Base-by-base conservation (phyloP, 495 filamentous ascomycete species). In the Aspergillus incahuasiensis region DNA sequence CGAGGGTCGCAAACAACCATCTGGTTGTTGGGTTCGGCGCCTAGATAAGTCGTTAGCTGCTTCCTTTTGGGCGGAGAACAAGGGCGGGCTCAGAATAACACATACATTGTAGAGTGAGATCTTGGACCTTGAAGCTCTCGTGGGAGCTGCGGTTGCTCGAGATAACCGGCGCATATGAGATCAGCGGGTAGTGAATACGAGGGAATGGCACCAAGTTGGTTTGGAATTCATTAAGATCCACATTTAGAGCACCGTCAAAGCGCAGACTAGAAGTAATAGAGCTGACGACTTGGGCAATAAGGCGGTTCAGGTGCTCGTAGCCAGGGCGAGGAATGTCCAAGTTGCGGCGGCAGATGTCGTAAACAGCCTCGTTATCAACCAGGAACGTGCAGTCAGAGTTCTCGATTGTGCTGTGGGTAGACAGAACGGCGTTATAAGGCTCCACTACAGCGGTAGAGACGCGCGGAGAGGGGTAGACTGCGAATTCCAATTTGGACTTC, bases 401-500 rank as follows among this genome's bases (percentile, higher is more conserved):
- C 76, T 95, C 90, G 63, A 95, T 91, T 53, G 90, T 95, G 74
- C 88, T 92, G 79, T 95, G 90, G 50, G 90, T 95, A 45, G 87
- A 90, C 34, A 95, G 79, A 54, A 95, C 90, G 46, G 90, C 88
- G 66, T 95, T 95, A 83, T 95, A 95, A 15, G 90, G 90, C 82
- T 95, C 90, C 28, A 95, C 90, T 43, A 95, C 90, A 16, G 90
- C 88, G 35, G 89, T 92, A 6, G 90, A 89, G 41, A 92, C 86
- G 44, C 87, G 86, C 41, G 90, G 90, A 30, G 90, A 86, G 19
- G 90, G 90, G 74, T 95, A 95, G 63, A 95, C 83, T 43, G 89
- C 83, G 72, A 95, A 95, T 71, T 95, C 90, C 44, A 95, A 86
- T 80, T 95, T 95, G 77, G 84, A 90, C 81, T 95, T 95, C 84